Conservation (phyloP, 2,329 filamentous ascomycete species). For the Trichocomaceae sp. region DNA sequence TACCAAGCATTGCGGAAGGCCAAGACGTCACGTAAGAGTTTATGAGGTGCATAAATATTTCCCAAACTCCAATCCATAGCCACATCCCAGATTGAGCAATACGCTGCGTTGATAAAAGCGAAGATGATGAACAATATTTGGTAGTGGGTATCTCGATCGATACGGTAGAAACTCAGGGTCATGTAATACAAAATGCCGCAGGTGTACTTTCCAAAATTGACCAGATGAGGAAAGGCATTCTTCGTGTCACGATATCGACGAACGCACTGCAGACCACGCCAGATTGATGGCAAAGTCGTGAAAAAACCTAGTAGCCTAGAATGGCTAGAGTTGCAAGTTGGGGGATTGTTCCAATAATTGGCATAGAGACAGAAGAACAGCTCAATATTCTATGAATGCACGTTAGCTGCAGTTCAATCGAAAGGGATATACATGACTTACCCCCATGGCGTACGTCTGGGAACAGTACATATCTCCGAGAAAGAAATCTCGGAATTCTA, state of each 20-base stretch:
- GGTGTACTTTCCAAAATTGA: constrained; percentile 86
- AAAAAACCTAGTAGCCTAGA: constrained; percentile 84
- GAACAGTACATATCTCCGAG: constrained; percentile 97
- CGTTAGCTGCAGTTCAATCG: constrained; percentile 18
- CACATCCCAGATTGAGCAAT: constrained; percentile 85
- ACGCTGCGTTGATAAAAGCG: constrained; percentile 73
- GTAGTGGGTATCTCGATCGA: constrained; percentile 53
- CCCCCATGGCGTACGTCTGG: constrained; percentile 78
- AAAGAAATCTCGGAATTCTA: constrained; percentile 97
- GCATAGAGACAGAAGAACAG: constrained; percentile 93
- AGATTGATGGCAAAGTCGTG: constrained; percentile 72
- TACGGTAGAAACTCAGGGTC: constrained; percentile 74
- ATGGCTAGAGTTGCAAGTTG: constrained; percentile 76
- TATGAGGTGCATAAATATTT: constrained; percentile 63
- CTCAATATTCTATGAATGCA: constrained; percentile 64
- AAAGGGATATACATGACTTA: constrained; percentile 43
- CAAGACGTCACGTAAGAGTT: constrained; percentile 66
- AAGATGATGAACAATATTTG: constrained; percentile 70
- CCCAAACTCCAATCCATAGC: constrained; percentile 95
- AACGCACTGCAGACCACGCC: constrained; percentile 85
- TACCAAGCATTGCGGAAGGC: constrained; percentile 72
- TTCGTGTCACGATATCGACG: constrained; percentile 80
- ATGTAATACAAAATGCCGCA: constrained; percentile 77
- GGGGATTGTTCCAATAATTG: constrained; percentile 64
- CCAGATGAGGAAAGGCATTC: constrained; percentile 84